These are phyloP conservation scores for Strobilomyces confusus DNA, from an alignment of 768 basidiomycete species.

Conservation along the genomic window DNA sequence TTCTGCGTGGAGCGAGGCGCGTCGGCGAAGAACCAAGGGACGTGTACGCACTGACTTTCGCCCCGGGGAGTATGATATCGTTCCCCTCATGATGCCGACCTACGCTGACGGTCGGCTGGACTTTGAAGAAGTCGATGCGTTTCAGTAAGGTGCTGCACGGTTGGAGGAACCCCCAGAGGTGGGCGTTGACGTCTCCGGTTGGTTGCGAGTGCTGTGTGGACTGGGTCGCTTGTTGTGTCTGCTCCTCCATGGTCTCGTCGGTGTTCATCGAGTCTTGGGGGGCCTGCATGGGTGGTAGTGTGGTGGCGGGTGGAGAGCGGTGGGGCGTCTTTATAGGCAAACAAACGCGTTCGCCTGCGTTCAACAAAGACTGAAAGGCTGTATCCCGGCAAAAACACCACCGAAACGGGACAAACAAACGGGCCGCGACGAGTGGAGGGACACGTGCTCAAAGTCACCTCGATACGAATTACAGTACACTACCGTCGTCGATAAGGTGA, in stretches of 20 bases:
- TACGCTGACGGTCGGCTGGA: constrained; percentile 44
- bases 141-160: constrained; percentile 51
- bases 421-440: neutral
- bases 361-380: constrained; percentile 22
- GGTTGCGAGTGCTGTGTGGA: constrained; percentile 35
- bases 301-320: neutral
- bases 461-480: constrained; percentile 14
- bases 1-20: constrained; percentile 13
- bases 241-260: constrained; percentile 29
- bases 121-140: constrained; percentile 61
- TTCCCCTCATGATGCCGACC: constrained; percentile 46
- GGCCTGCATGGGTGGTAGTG: constrained; percentile 11
- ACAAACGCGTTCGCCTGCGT: constrained; percentile 9
- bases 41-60: constrained; percentile 63
- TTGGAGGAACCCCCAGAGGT: constrained; percentile 70
- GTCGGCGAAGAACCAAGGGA: constrained; percentile 1
- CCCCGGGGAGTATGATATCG: constrained; percentile 61
- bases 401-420: constrained; percentile 1
- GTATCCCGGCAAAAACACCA: constrained; percentile 8
- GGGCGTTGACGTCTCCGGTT: constrained; percentile 18
- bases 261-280: constrained; percentile 21
- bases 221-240: constrained; percentile 39
- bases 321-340: constrained; percentile 17
- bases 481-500: neutral
- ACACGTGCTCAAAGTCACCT: constrained; percentile 14